Evolutionary conservation across 352 stramenopile genomes (phyloP).

Genomic region (Phytophthora pistaciae): DNA sequence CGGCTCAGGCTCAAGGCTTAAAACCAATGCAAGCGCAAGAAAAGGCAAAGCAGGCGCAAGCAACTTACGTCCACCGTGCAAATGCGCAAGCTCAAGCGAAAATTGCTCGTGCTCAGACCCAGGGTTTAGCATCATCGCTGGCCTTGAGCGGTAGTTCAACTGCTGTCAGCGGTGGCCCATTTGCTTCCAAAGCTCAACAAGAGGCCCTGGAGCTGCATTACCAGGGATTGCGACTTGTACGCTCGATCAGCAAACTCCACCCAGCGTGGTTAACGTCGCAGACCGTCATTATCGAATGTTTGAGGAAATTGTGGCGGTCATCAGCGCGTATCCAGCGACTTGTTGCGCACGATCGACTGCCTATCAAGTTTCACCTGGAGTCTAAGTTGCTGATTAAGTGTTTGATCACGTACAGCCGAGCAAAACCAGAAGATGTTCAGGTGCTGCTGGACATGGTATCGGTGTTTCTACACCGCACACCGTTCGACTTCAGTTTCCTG

Average conservation of each 20-base stretch:
- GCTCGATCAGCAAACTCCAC: slow-evolving; percentile 93
- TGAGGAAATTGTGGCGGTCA: slow-evolving; percentile 96
- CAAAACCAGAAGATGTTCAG: slow-evolving; percentile 94
- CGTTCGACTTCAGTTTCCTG: slow-evolving; percentile 96
- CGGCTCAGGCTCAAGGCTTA: slow-evolving; percentile 84
- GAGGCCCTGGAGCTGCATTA: slow-evolving; percentile 95
- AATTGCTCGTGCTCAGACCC: slow-evolving; percentile 78
- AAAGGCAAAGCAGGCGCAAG: slow-evolving; percentile 91
- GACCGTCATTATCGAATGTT: slow-evolving; percentile 91
- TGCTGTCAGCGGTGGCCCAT: slow-evolving; percentile 42
- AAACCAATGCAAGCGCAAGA: slow-evolving; percentile 90
- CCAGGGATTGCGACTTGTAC: slow-evolving; percentile 94
- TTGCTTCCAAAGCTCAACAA: slow-evolving; percentile 82
- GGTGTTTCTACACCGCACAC: slow-evolving; percentile 94
- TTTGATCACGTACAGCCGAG: slow-evolving; percentile 94
- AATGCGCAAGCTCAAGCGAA: slow-evolving; percentile 91
- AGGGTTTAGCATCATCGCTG: slow-evolving; percentile 56
- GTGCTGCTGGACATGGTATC: slow-evolving; percentile 96
- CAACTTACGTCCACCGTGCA: slow-evolving; percentile 87
- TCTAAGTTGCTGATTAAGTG: slow-evolving; percentile 96
- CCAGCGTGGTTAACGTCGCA: slow-evolving; percentile 88
- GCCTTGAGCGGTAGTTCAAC: slow-evolving; percentile 24
- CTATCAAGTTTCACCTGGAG: slow-evolving; percentile 95
- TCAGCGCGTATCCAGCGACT: slow-evolving; percentile 82
- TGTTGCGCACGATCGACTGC: slow-evolving; percentile 74